Conservation (phyloP, 495 filamentous ascomycete genomes). For the Penicillium malachiteum region DNA sequence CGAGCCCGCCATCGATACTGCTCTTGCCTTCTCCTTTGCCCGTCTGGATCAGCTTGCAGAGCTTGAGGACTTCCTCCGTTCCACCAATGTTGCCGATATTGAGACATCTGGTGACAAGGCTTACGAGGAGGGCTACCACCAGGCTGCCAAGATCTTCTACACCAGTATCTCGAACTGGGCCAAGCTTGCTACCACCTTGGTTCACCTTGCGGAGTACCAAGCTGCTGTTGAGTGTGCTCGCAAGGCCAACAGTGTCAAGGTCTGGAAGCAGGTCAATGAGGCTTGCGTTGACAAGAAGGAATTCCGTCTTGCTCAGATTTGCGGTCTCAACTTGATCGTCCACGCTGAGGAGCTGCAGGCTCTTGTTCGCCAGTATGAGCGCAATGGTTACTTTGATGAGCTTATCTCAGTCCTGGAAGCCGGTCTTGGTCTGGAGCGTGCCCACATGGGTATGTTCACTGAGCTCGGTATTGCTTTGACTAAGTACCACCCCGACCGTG, state of each 20-base stretch:
- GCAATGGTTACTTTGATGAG: slow-evolving; percentile 97
- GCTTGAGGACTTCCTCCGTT: slow-evolving; percentile 93
- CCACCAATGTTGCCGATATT: slow-evolving; percentile 91
- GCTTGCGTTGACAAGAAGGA: slow-evolving; percentile 98
- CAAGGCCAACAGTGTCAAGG: slow-evolving; percentile 99
- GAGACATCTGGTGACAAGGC: slow-evolving; percentile 98
- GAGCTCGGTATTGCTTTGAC: slow-evolving; percentile 91
- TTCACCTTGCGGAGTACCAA: slow-evolving; percentile 96
- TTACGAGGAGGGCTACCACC: slow-evolving; percentile 89
- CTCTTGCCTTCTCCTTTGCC: slow-evolving; percentile 88
- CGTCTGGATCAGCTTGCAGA: slow-evolving; percentile 88
- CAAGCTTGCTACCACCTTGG: slow-evolving; percentile 94
- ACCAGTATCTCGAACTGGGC: slow-evolving; percentile 99
- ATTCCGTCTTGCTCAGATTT: slow-evolving; percentile 98
- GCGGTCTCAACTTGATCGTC: slow-evolving; percentile 97
- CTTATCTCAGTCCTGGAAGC: slow-evolving; percentile 93
- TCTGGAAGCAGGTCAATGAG: slow-evolving; percentile 98
- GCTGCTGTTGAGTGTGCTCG: slow-evolving; percentile 97
- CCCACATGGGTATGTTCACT: slow-evolving; percentile 96
- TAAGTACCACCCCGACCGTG: slow-evolving; percentile 92
- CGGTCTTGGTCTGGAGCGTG: slow-evolving; percentile 89
- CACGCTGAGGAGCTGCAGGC: slow-evolving; percentile 95
- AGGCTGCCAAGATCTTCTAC: slow-evolving; percentile 99
- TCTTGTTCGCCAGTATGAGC: slow-evolving; percentile 94
- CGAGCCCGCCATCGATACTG: slow-evolving; percentile 92